A percentile compares a stretch with the other conserved stretches of the same genome.
phyloP scores from a whole-genome alignment of 495 filamentous ascomycete genomes.

The Daldinia vernicosa region DNA sequence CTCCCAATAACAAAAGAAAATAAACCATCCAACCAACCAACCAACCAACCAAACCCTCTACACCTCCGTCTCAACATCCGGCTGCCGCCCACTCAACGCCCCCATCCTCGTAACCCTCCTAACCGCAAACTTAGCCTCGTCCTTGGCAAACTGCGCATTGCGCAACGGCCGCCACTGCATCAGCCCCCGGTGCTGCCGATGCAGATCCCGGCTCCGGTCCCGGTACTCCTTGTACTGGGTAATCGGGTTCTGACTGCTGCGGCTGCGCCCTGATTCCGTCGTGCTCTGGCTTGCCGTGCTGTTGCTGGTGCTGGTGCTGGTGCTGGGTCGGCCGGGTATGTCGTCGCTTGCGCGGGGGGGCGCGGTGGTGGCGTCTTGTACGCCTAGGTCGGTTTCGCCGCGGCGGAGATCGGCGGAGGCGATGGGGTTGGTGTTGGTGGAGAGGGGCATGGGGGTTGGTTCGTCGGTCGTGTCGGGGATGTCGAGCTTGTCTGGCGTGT shows the following conservation, averaged over 20 bases:
- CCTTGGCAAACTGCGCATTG: slow-evolving; percentile 74
- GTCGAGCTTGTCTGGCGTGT: slow-evolving; percentile 39
- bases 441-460: background rate
- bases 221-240: slow-evolving; percentile 63
- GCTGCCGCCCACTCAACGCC: slow-evolving; percentile 66
- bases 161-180: slow-evolving; percentile 83
- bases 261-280: slow-evolving; percentile 31
- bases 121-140: slow-evolving; percentile 70
- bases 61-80: slow-evolving; percentile 76
- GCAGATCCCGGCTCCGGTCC: slow-evolving; percentile 61
- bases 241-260: slow-evolving; percentile 54
- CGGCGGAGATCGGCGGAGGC: slow-evolving; percentile 18
- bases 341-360: slow-evolving; percentile 15
- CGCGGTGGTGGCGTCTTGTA: slow-evolving; percentile 52
- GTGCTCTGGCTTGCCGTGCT: slow-evolving; percentile 13
- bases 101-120: slow-evolving; percentile 66
- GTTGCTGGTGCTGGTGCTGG: slow-evolving; percentile 1
- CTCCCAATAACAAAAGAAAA: slow-evolving; percentile 4
- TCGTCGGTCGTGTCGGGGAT: slow-evolving; percentile 43
- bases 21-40: no score
- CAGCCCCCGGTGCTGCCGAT: slow-evolving; percentile 73
- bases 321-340: slow-evolving; percentile 34
- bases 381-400: slow-evolving; percentile 54
- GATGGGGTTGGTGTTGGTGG: slow-evolving; percentile 28
- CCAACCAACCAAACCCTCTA: slow-evolving; percentile 15